A percentile compares a stretch with the other conserved stretches of the same genome.
Evolutionary conservation across 164 flowering plant genomes (phyloP).

Genomic region (Brasenia schreberi): DNA sequence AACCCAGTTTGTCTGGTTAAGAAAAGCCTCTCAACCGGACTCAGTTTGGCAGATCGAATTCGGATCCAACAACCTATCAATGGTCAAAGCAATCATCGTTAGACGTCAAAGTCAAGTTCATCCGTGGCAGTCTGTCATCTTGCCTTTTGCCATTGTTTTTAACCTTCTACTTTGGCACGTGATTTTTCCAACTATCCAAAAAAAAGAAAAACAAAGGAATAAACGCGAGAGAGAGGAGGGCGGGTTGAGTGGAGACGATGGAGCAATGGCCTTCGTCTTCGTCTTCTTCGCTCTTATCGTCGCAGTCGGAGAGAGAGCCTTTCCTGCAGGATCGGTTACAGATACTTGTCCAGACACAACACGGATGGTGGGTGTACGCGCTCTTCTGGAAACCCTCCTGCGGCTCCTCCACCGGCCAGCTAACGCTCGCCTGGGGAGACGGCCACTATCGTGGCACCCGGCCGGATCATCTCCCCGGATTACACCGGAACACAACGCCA

Average conservation of each 20-base stretch:
- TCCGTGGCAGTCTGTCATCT: too few relatives aligned
- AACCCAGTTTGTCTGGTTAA: too few relatives aligned
- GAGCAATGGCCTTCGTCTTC: too few relatives aligned
- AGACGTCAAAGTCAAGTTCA: too few relatives aligned
- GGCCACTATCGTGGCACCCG: slow-evolving; percentile 46
- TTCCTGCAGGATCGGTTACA: slow-evolving; percentile 20
- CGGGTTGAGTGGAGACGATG: not conserved
- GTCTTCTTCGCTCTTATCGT: not conserved
- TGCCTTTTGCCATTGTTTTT: too few relatives aligned
- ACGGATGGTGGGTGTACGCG: slow-evolving; percentile 59
- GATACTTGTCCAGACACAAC: slow-evolving; percentile 28
- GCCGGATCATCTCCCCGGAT: not conserved
- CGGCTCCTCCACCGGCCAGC: slow-evolving; percentile 14
- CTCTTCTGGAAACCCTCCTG: slow-evolving; percentile 54
- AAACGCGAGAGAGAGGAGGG: not conserved
- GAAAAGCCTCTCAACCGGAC: too few relatives aligned
- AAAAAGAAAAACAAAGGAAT: too few relatives aligned
- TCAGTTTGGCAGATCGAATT: too few relatives aligned
- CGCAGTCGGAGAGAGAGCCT: not conserved
- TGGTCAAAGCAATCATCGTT: too few relatives aligned
- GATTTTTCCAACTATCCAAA: too few relatives aligned
- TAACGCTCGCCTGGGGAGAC: slow-evolving; percentile 49
- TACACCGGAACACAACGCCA: not conserved
- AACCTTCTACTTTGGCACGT: too few relatives aligned
- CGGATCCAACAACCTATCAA: too few relatives aligned